Evolutionary conservation across 257 asterid species (phyloP), one percentile per base, ranked within the genome.

Genomic region (Scutellaria galericulata): DNA sequence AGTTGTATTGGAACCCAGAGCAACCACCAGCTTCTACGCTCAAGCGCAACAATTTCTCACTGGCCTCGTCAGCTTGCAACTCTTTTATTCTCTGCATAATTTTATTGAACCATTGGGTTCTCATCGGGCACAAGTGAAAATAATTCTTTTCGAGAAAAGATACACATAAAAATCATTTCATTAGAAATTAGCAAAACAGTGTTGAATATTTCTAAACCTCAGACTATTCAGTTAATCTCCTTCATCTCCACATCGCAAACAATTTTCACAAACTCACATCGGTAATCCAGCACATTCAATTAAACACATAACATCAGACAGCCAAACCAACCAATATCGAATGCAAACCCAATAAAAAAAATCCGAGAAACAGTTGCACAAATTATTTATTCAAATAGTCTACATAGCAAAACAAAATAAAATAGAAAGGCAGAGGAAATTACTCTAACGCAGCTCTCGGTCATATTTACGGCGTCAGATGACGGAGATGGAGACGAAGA

Each of bases 1-100:
- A 94, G 51, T 87, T 92, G 73, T 91, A 94, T 46, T 94, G 97
- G 86, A 91, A 94, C 99, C 99, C 97, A 4, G 97, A 94, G 86
- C 99, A 95, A 11, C 99, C 98, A 1, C 98, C 99, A n/a, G 99
- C 92, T 82, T 90, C 98, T 64, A 95, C 86, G 81, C 96, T 86
- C 89, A 91, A 82, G 13, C 99, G 93, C 51, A 95, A 79, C 86
- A 18, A 18, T 18, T 18, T 18, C 18, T 18, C 18, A 18, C 18
- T 18, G 18, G 18, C 18, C 18, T 18, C 18, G 18, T 18, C 18
- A 18, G 18, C 18, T 18, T 18, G 18, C 18, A 18, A 18, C 18
- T 18, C 18, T 18, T 87, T 91, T 79, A 95, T 83, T 85, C 90
- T 84, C 99, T 95, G 82, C 4, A 74, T 12, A 27, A 58, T 6